Conservation (phyloP, 129 eudicot species). For the Tanacetum coccineum region DNA sequence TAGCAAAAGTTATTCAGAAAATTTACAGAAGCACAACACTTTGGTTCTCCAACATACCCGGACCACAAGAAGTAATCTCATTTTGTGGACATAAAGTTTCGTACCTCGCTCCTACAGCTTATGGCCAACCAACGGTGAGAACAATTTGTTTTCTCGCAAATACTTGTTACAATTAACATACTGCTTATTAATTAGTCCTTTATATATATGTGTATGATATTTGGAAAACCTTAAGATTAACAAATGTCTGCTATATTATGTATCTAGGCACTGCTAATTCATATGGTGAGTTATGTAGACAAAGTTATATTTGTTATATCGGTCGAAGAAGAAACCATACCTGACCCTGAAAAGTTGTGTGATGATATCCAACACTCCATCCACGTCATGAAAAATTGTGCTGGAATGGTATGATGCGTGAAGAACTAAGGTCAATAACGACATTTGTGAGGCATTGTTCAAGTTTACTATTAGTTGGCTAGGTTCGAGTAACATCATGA, state of each 20-base stretch:
- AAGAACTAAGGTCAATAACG: no score
- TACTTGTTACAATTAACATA: not conserved
- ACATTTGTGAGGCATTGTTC: no score
- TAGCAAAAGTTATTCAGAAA: conserved; percentile 16
- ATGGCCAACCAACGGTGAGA: conserved; percentile 32
- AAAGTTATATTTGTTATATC: conserved; percentile 26
- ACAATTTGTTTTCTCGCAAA: no score
- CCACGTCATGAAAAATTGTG: conserved; percentile 9
- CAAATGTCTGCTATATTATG: not conserved
- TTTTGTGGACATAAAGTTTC: conserved; percentile 27
- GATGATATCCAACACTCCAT: conserved; percentile 26
- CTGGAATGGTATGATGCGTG: no score
- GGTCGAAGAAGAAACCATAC: conserved; percentile 30
- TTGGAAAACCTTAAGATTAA: not conserved
- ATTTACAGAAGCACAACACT: conserved; percentile 29
- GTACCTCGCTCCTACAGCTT: conserved; percentile 27
- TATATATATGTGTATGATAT: not conserved
- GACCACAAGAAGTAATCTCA: conserved; percentile 31
- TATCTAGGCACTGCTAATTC: conserved; percentile 28
- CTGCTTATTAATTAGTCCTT: not conserved
- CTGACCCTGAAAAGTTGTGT: conserved; percentile 17
- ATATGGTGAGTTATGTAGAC: conserved; percentile 24
- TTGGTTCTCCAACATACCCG: conserved; percentile 34
- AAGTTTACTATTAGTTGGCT: no score
- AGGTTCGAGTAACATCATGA: no score